These are phyloP conservation scores for Periconia digitata DNA, from an alignment of 2,329 filamentous ascomycete genomes.

Conservation along the genomic window DNA sequence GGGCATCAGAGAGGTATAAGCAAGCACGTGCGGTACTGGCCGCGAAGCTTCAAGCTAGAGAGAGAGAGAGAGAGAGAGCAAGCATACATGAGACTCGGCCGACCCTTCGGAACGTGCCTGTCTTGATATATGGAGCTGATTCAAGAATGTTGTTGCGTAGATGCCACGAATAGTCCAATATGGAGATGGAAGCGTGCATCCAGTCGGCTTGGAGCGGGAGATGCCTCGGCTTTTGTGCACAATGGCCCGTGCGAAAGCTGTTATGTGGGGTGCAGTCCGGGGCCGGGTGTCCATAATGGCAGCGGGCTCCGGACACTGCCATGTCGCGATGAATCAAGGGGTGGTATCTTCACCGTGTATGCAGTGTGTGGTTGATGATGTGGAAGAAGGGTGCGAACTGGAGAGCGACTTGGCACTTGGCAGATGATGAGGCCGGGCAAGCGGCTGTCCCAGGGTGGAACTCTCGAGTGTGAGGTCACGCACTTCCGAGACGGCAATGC, in stretches of 20 bases:
- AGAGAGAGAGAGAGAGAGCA: no score
- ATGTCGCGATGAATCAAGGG: no score
- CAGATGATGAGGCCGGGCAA: background rate
- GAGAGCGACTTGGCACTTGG: background rate
- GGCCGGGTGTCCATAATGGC: background rate
- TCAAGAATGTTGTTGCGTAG: no score
- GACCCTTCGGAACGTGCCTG: no score
- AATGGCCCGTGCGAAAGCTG: background rate
- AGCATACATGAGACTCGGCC: no score
- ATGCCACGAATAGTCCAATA: no score
- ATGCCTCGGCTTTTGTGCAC: background rate
- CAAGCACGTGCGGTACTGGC: no score
- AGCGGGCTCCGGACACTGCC: background rate
- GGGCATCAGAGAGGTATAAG: no score
- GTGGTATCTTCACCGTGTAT: background rate
- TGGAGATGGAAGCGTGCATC: no score
- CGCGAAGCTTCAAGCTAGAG: no score
- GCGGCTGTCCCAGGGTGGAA: background rate
- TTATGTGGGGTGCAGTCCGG: background rate
- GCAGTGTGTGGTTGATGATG: background rate
- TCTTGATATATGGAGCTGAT: no score
- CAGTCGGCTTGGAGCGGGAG: no score
- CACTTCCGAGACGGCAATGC: background rate
- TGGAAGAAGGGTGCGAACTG: background rate
- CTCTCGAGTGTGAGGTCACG: background rate